These are phyloP conservation scores for Yamadazyma membranifaciens DNA, from an alignment of 1,139 yeast genomes.

Conservation along the genomic window DNA sequence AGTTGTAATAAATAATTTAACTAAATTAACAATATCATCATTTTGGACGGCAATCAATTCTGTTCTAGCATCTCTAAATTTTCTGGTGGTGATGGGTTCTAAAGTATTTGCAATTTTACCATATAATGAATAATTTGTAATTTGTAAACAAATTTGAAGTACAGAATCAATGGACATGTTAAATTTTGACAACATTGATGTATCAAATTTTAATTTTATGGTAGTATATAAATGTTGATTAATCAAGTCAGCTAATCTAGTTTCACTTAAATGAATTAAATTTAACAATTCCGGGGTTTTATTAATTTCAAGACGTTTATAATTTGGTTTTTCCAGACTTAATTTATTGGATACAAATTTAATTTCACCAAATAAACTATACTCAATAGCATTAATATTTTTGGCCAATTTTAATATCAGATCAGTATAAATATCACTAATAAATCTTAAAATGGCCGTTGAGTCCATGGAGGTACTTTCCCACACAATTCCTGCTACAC, in stretches of 20 bases:
- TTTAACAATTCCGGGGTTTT: slow-evolving; percentile 45
- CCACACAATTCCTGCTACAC: slow-evolving; percentile 78
- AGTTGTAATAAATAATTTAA: slow-evolving; percentile 59
- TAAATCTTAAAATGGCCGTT: slow-evolving; percentile 69
- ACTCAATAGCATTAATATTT: slow-evolving; percentile 68
- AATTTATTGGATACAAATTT: slow-evolving; percentile 33
- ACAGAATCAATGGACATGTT: slow-evolving; percentile 63
- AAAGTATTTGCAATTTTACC: slow-evolving; percentile 66
- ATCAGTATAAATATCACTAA: slow-evolving; percentile 75
- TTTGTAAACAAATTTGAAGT: slow-evolving; percentile 65
- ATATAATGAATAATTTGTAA: slow-evolving; percentile 70
- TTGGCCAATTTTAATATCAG: slow-evolving; percentile 69
- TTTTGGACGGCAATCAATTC: slow-evolving; percentile 67
- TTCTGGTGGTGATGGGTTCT: slow-evolving; percentile 74
- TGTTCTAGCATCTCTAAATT: slow-evolving; percentile 65
- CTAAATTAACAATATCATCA: slow-evolving; percentile 49
- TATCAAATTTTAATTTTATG: slow-evolving; percentile 37
- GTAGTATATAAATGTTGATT: slow-evolving; percentile 65
- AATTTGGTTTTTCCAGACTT: slow-evolving; percentile 42
- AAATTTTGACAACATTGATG: slow-evolving; percentile 48
- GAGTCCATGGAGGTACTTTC: slow-evolving; percentile 76
- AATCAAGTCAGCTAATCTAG: slow-evolving; percentile 71
- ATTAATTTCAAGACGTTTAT: slow-evolving; percentile 44
- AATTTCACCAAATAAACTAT: slow-evolving; percentile 56
- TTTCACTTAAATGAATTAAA: slow-evolving; percentile 68